Evolutionary conservation across 805 yeast genomes (phyloP), one percentile per base, ranked within the genome.

Genomic region (Wickerhamomyces bovis): DNA sequence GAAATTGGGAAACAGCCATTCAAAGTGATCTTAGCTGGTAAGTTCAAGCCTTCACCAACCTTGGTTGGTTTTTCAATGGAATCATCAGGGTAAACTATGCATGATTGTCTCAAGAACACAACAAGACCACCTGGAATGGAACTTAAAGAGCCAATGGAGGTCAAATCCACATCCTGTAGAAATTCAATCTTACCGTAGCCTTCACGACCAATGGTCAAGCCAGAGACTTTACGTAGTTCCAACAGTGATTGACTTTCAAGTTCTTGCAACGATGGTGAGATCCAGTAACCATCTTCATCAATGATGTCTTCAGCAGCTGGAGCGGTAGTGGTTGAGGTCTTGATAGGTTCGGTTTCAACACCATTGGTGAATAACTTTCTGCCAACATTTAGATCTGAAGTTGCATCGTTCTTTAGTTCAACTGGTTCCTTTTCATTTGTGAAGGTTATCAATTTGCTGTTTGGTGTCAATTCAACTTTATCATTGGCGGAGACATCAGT

Each of bases 1-100:
- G 83, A 73, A n/a, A 77, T 65, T 20, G 97, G 97, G 66, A 77
- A 90, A 61, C 96, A 86, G 13, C 84, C 82, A 55, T 84, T 87
- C 44, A 89, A 65, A 2, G 92, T 79, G 39, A 89, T 78, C 50
- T 76, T 75, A 8, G 86, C 85, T 6, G 85, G 82, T 28, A 86
- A 73, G 60, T 92, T 92, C 50, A 94, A 72, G 0, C 96, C 98
- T 56, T 86, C 86, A 6, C 96, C 96, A 25, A 64, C 59, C 39
- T 70, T 66, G 0, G 75, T 73, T 11, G 96, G 95, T 53, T 74
- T 77, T 19, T 22, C 15, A 22, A 63, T 64, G 9, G 70, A 66
- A 19, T 75, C 78, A 46, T 83, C 82, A 1, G 96, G 95, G 65
- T 89, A 92, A 2, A 89, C 76, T 2, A 77, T 69, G 63, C 86